These are phyloP conservation scores for Backusella tuberculispora DNA, from an alignment of 192 early-diverging fungal species.

Conservation along the genomic window DNA sequence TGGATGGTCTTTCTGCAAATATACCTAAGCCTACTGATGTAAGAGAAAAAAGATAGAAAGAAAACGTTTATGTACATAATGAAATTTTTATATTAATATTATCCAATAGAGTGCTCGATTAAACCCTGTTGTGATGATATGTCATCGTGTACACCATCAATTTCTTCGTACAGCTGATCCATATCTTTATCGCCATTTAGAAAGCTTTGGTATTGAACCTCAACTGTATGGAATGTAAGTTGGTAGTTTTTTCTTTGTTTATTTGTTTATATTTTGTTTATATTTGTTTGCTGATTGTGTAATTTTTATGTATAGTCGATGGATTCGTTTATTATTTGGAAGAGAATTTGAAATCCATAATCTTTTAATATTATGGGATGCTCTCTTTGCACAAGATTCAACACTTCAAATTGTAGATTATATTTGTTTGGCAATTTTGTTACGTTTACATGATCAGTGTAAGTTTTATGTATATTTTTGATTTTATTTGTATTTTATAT, in stretches of 20 bases:
- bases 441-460: constrained; percentile 71
- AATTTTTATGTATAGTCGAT: constrained; percentile 58
- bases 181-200: constrained; percentile 73
- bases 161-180: constrained; percentile 72
- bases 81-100: background rate
- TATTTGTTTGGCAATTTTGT: constrained; percentile 76
- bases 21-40: constrained; percentile 24
- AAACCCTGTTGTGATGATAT: constrained; percentile 78
- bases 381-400: constrained; percentile 83
- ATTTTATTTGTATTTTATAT: background rate
- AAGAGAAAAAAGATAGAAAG: background rate
- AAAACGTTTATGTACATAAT: background rate
- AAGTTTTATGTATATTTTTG: constrained; percentile 32
- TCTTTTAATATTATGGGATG: constrained; percentile 85
- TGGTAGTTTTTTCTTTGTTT: background rate
- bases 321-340: constrained; percentile 91
- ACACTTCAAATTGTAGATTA: constrained; percentile 82
- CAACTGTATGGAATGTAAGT: constrained; percentile 92
- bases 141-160: constrained; percentile 71
- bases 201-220: constrained; percentile 81
- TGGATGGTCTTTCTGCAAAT: constrained; percentile 4
- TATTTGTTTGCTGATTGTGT: background rate
- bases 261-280: background rate
- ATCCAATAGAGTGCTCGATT: constrained; percentile 44
- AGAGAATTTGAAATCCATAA: constrained; percentile 81